Conservation (phyloP, 306 rosid genomes). For the Mimosa pudica region DNA sequence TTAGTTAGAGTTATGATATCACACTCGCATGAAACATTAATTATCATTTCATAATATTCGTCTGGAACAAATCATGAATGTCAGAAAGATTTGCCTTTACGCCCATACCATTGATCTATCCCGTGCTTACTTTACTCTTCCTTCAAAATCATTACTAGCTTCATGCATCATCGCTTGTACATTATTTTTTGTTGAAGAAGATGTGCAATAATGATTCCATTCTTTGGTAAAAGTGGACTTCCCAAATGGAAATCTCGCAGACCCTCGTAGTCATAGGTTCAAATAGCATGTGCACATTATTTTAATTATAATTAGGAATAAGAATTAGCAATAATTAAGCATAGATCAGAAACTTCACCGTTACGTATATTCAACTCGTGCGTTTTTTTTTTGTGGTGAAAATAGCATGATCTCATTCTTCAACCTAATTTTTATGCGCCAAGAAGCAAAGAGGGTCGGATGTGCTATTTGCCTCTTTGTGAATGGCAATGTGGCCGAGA, state of each 20-base stretch:
- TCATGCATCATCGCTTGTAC: neutral
- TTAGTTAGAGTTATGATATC: conserved; percentile 19
- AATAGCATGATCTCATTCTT: too few species aligned
- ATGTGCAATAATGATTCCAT: neutral
- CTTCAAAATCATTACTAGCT: neutral
- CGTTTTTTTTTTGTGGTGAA: too few species aligned
- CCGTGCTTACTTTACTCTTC: neutral
- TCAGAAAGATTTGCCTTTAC: neutral
- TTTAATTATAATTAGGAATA: neutral
- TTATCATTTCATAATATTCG: neutral
- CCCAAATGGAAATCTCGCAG: neutral
- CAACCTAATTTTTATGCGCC: too few species aligned
- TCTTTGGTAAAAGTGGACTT: neutral
- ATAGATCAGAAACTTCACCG: too few species aligned
- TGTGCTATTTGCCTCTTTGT: too few species aligned
- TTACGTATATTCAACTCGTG: too few species aligned
- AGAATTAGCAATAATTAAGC: neutral
- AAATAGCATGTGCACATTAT: neutral
- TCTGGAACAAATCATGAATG: neutral
- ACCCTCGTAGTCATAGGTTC: neutral
- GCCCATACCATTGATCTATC: neutral
- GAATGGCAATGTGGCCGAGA: too few species aligned
- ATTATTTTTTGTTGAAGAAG: neutral
- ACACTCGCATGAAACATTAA: neutral
- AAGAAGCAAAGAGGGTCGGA: too few species aligned